Base-by-base conservation (phyloP, 2,329 filamentous ascomycete species). In the Colletotrichum sp. region DNA sequence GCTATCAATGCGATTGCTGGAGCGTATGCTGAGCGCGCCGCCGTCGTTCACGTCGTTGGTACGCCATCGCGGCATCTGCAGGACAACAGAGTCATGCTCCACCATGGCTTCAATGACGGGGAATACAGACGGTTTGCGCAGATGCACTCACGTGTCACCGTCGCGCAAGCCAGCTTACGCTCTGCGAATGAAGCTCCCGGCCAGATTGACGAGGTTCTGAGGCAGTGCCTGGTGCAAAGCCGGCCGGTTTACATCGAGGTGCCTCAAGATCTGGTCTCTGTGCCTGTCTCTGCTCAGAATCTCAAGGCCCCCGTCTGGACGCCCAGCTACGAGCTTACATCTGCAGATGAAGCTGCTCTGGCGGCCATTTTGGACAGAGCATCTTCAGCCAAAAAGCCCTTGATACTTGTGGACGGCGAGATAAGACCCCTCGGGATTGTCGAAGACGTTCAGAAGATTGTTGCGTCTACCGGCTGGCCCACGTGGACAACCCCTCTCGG, bases 1-100 rank as follows among this genome's bases (percentile, higher is more conserved):
- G 90, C 90, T 8, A 86, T 92, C 79, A 92, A 92, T 78, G 90
- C 88, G 44, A 87, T 91, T 77, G 90, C 90, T 4, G 91, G 91
- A 2, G 88, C 90, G 5, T 92, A 89, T 79, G 87, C 90, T 12
- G 91, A 92, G 81, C 85, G 86, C 34, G 89, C 89, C 0, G 86
- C 89, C 0, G 87, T 92, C 25, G 87, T 92, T 13, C 90, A 92
- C 78, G 88, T 92, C 57, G 90, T 92, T 27, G 91, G 91, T 4
- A 88, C 88, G 1, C 89, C 90, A 11, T 82, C 83, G 4, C 84
- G 87, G 4, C 76, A 79, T 11, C 83, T 85, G 5, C 89, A 91
- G 76, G 83, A 86, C 12, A 79, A 82, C 3, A 84, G 87, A 5
- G 80, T 83, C 13, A 76, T 86, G 65, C 82, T 91, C 27, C 90